These are phyloP conservation scores for Alnus rubra DNA, from an alignment of 306 rosid genomes.

Conservation along the genomic window DNA sequence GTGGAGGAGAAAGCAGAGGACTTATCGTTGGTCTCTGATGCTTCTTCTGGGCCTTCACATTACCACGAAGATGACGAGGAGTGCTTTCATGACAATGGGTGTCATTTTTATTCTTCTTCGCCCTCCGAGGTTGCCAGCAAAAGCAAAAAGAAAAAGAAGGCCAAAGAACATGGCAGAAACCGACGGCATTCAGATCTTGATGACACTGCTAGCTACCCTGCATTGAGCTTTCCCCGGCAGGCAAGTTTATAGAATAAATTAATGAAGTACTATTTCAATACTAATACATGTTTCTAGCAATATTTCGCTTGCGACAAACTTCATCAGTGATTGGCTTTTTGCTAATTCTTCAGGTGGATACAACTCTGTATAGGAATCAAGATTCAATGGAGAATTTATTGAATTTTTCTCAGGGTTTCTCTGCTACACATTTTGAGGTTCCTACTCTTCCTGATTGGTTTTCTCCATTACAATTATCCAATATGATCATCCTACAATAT, in stretches of 20 bases:
- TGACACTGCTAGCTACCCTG: conserved; percentile 91
- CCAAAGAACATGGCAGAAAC: conserved; percentile 45
- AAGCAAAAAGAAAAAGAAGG: conserved; percentile 40
- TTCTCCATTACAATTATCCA: conserved; percentile 7
- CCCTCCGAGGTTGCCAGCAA: conserved; percentile 30
- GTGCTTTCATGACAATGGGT: conserved; percentile 39
- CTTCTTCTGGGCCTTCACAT: conserved; percentile 91
- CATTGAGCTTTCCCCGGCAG: conserved; percentile 37
- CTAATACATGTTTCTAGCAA: not conserved
- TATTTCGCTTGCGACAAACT: not conserved
- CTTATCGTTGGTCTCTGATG: conserved; percentile 89
- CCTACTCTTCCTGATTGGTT: conserved; percentile 4
- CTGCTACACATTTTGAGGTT: conserved; percentile 68
- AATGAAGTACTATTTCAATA: too few species aligned
- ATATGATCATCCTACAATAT: not conserved
- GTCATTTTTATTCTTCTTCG: conserved; percentile 30
- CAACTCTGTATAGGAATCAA: conserved; percentile 43
- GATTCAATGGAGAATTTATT: conserved; percentile 44
- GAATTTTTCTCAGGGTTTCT: conserved; percentile 56
- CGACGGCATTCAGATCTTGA: conserved; percentile 60
- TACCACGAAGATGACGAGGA: conserved; percentile 43
- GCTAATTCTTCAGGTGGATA: conserved; percentile 45
- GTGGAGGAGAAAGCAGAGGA: conserved; percentile 46
- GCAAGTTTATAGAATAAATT: conserved; percentile 40
- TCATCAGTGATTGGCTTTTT: conserved; percentile 15